phyloP scores from a whole-genome alignment of 2,329 filamentous ascomycete genomes.

The Huntiella decipiens region DNA sequence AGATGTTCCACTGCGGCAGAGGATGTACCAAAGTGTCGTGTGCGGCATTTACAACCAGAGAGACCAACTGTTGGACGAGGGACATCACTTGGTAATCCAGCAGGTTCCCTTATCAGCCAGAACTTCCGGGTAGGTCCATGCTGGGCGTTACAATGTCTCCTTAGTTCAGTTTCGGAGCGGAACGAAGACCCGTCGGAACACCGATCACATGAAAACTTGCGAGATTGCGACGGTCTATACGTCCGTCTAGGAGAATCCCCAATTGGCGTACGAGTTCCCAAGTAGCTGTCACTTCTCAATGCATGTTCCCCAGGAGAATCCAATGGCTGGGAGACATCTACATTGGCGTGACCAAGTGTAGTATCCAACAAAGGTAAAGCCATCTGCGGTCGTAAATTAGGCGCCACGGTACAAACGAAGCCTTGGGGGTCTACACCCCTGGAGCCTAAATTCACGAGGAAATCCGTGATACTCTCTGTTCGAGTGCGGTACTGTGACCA shows the following conservation, averaged over 20 bases:
- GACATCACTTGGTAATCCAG: background rate
- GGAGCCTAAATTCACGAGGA: constrained; percentile 29
- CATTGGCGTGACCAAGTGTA: background rate
- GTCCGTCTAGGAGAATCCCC: constrained; percentile 2
- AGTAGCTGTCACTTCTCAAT: constrained; percentile 11
- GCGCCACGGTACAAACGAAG: constrained; percentile 5
- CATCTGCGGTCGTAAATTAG: background rate
- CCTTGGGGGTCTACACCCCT: constrained; percentile 20
- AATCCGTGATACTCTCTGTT: constrained; percentile 25
- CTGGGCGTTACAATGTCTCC: constrained; percentile 44
- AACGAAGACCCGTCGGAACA: constrained; percentile 68
- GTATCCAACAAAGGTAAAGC: background rate
- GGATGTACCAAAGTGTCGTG: constrained; percentile 39
- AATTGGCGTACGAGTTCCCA: background rate
- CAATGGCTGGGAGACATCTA: constrained; percentile 6
- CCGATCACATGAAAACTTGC: constrained; percentile 52
- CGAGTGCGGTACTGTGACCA: constrained; percentile 28
- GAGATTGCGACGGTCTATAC: constrained; percentile 32
- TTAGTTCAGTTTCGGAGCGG: constrained; percentile 72
- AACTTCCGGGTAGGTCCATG: constrained; percentile 31
- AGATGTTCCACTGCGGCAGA: constrained; percentile 41
- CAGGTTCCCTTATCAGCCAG: background rate
- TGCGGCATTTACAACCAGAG: constrained; percentile 13
- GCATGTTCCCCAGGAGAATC: constrained; percentile 6
- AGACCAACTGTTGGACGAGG: no score